Base-by-base conservation (phyloP, 148 eudicot species). In the Suaeda aralocaspica region DNA sequence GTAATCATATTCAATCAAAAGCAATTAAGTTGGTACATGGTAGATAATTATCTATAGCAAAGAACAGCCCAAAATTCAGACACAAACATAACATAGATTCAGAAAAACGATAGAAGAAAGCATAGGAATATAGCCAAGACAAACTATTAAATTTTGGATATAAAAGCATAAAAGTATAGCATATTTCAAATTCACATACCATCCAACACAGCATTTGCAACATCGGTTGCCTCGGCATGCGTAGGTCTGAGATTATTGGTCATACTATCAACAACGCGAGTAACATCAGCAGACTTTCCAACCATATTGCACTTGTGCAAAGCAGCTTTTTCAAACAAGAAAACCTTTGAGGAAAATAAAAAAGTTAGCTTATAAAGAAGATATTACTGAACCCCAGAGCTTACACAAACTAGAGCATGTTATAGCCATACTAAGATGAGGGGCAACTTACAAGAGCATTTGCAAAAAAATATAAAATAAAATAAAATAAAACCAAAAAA, bases 211-310 rank as follows among this genome's bases (percentile, higher is more conserved):
- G 96, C 98, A 82, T 93, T 93, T 67, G 98, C 98, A 66, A 93
- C 98, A 85, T 93, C 98, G 74, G 98, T 93, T 59, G 96, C 98
- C 83, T 90, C 96, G n/a, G 98, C 98, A 77, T 96, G 94, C 76
- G 98, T 93, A 61, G 98, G 98, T 55, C 98, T 85, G 59, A 93
- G 92, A 79, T 90, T 93, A 77, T 88, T 87, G 65, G 96, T 93
- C 98, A 93, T 93, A 65, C 98, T 93, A 83, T 93, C 98, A 52
- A 93, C 98, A 74, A 93, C 98, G 68, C 96, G 98, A 60, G 98
- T 93, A 63, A 93, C 87, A 28, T 90, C 96, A 25, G 98, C 98
- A 57, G 98, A 96, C 81, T 93, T 93, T 55, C 96, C 98, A 78
- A 88, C 92, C 89, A 93, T 85, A 72, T 93, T 94, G 76, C 98